Base-by-base conservation (phyloP, 2,329 filamentous ascomycete genomes). In the Fusarium sambucinum region DNA sequence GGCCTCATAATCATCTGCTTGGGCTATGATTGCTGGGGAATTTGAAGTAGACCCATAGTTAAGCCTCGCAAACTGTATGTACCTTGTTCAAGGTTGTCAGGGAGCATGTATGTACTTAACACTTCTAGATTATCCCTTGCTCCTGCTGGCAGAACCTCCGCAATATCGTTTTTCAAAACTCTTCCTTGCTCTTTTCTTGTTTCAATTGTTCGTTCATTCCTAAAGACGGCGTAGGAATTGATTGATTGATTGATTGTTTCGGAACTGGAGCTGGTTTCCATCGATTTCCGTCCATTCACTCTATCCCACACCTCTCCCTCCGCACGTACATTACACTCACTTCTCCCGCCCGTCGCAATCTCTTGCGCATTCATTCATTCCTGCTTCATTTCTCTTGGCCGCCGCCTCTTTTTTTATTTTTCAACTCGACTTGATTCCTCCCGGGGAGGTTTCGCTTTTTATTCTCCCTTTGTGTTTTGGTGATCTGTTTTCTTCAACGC, bases 21-120 rank as follows among this genome's bases (percentile, higher is more conserved):
- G 48, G 46, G 29, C 52, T 54, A 37, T 70, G 66, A 69, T 70
- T 70, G 62, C 66, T 67, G 66, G 66, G 66, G 66, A 69, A 69
- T 69, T 69, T 56, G 29, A 37, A 46, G 21, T 33, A 29, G 62
- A 42, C 53, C 66, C 58, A 53, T 56, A 19, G 35, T 38, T 38
- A 56, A 42, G 42, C 44, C 48, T 46, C 45, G 45, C 38, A 62
- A 53, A 38, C 51, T 37, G 27, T 41, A 55, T 37, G 27, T 41
- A 55, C 66, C 66, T 54, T 54, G 50, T 23, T 30, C 35, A 29
- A 27, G 21, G 37, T 37, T 17, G 19, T 16, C 19, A 42, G 23
- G 23, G 23, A n/a, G 42, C 14, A 17, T 35, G 32, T 16, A 37
- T 30, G n/a, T 65, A 60, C 55, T 68, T 51, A 44, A 55, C 53